Base-by-base conservation (phyloP, 1,284 basidiomycete species). In the Tetrapyrgos nigripes region DNA sequence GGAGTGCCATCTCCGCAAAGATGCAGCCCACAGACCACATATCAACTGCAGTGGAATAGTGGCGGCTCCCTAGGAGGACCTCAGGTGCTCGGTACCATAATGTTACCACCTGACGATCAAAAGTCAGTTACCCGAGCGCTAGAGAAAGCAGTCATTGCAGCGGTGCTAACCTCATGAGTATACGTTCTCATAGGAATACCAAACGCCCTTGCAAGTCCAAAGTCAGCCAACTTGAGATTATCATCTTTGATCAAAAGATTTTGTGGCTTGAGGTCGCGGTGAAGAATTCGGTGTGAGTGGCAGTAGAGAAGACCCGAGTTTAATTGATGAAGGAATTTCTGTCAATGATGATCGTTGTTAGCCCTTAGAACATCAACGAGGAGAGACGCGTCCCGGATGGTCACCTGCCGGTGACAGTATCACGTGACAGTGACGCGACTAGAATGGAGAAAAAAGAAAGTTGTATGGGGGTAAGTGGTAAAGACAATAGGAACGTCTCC, bases 21-120 rank as follows among this genome's bases (percentile, higher is more conserved):
- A 97, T 97, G 67, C 93, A 95, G 2, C 96, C 97, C 24, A 98
- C 96, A 48, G 93, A 96, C 97, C 97, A 99, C 87, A 98, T 97
- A 76, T 99, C 97, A 69, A 98, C 94, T 28, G 93, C 92, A 1
- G 97, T 99, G 21, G 92, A 91, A 77, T 99, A 99, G 72, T 98
- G 96, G 56, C 96, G 88, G 9, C 94, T 94, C 24, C 97, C 97
- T 1, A 99, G 87, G 26, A 99, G 83, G 19, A 99, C 97, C 72
- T 98, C 97, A 1, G 97, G 97, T 1, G 97, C 95, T 56, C 97
- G 91, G 74, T 99, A 99, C 97, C 97, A 99, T 27, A 99, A 83
- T 10, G 97, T 99, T 45, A 99, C 97, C 48, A 98, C 96, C 96
- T 97, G 70, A 21, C 19, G 27, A 51, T 44, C 13, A 40, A 21